phyloP scores from a whole-genome alignment of 192 early-diverging fungal genomes.

The Coemansia sp. region DNA sequence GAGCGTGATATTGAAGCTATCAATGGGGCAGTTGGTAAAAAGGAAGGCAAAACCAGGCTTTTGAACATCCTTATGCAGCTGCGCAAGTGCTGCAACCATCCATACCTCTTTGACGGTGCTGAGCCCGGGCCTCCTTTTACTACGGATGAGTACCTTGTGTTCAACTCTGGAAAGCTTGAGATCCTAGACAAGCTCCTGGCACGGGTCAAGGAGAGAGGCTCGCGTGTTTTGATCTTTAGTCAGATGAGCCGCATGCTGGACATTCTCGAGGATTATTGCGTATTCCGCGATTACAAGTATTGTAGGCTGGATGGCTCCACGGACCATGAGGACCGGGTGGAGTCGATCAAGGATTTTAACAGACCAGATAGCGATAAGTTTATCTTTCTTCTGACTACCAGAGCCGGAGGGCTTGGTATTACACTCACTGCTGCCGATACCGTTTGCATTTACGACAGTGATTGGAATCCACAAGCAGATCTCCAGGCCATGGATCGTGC shows the following conservation, averaged over 20 bases:
- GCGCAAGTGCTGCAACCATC: slow-evolving; percentile 89
- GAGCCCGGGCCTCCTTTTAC: slow-evolving; percentile 97
- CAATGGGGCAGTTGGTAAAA: slow-evolving; percentile 79
- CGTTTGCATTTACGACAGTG: slow-evolving; percentile 94
- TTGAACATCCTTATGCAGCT: slow-evolving; percentile 97
- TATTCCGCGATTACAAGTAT: slow-evolving; percentile 87
- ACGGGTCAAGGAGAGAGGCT: slow-evolving; percentile 81
- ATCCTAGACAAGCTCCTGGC: slow-evolving; percentile 87
- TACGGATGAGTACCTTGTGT: slow-evolving; percentile 92
- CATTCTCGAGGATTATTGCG: slow-evolving; percentile 97
- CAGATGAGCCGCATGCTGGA: slow-evolving; percentile 99
- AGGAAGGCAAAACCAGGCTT: slow-evolving; percentile 85
- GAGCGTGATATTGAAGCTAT: slow-evolving; percentile 97
- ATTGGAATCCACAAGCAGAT: slow-evolving; percentile 93
- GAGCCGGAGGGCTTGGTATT: slow-evolving; percentile 97
- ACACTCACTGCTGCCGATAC: slow-evolving; percentile 95
- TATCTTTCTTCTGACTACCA: slow-evolving; percentile 93
- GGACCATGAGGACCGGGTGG: slow-evolving; percentile 88
- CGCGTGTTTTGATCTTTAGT: slow-evolving; percentile 92
- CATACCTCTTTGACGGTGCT: slow-evolving; percentile 87
- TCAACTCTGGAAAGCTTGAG: slow-evolving; percentile 93
- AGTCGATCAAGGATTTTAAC: slow-evolving; percentile 93
- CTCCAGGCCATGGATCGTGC: slow-evolving; percentile 96
- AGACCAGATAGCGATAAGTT: slow-evolving; percentile 87
- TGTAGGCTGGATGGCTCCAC: slow-evolving; percentile 98